Conservation (phyloP, 805 yeast species). For the Zygoascus bituminiphila region DNA sequence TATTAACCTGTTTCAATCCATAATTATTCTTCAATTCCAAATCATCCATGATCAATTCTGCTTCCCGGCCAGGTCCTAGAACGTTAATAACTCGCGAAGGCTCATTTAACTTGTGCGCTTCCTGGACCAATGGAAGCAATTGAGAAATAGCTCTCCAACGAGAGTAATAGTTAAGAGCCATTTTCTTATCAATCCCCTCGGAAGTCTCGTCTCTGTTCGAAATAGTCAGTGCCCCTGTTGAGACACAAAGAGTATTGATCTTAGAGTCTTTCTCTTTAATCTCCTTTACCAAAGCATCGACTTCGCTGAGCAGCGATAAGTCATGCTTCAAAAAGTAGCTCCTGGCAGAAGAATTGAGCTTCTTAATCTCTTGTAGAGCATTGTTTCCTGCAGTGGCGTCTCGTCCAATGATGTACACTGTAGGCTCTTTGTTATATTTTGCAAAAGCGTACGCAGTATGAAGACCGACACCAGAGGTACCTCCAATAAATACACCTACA, state of each 20-base stretch:
- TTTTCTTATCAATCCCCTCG: slow-evolving; percentile 24
- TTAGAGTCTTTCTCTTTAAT: slow-evolving; percentile 13
- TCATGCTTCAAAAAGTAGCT: slow-evolving; percentile 19
- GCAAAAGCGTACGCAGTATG: slow-evolving; percentile 23
- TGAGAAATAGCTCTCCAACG: slow-evolving; percentile 20
- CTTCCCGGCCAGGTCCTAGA: slow-evolving; percentile 20
- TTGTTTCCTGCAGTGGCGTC: slow-evolving; percentile 18
- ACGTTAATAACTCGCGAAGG: slow-evolving; percentile 23
- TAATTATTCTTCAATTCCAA: slow-evolving; percentile 19
- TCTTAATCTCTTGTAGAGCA: slow-evolving; percentile 15
- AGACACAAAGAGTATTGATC: slow-evolving; percentile 17
- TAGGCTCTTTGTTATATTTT: slow-evolving; percentile 18
- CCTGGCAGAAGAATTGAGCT: slow-evolving; percentile 14
- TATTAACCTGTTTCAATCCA: slow-evolving; percentile 9
- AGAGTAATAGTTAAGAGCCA: slow-evolving; percentile 24
- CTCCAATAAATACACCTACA: slow-evolving; percentile 17
- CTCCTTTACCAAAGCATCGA: slow-evolving; percentile 11
- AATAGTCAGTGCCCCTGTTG: slow-evolving; percentile 19
- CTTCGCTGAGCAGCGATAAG: slow-evolving; percentile 17
- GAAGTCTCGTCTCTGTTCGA: slow-evolving; percentile 30
- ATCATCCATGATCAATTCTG: slow-evolving; percentile 18
- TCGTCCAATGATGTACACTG: slow-evolving; percentile 24
- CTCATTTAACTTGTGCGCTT: slow-evolving; percentile 16
- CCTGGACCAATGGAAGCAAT: slow-evolving; percentile 20
- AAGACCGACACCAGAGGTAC: slow-evolving; percentile 26